A percentile compares a stretch with the other conserved stretches of the same genome.
These are phyloP conservation scores for Phytophthora nicotianae DNA, from an alignment of 352 stramenopile genomes.

Conservation along the genomic window DNA sequence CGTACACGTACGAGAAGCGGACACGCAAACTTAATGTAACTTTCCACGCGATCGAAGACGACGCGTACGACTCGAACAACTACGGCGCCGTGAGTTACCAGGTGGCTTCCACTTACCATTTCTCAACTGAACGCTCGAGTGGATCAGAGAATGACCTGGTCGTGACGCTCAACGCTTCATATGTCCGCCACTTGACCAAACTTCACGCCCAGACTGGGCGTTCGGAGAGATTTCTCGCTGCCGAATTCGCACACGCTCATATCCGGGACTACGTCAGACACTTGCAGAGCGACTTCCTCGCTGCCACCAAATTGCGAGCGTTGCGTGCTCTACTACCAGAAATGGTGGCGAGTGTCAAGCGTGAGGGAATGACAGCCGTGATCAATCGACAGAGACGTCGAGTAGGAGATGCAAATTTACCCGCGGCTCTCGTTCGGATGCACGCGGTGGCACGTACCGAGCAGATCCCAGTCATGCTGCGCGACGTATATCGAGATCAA, in stretches of 20 bases:
- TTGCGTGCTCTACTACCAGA: constrained; percentile 51
- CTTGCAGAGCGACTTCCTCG: constrained; percentile 56
- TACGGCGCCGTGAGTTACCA: constrained; percentile 61
- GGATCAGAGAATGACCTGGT: constrained; percentile 58
- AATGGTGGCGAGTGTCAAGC: constrained; percentile 35
- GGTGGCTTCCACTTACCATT: constrained; percentile 48
- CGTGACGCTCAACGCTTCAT: constrained; percentile 65
- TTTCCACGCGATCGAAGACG: constrained; percentile 35
- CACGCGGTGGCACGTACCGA: constrained; percentile 55
- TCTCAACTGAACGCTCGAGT: constrained; percentile 61
- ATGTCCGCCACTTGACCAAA: constrained; percentile 59
- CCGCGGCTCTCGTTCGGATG: constrained; percentile 52
- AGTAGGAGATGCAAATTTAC: constrained; percentile 52
- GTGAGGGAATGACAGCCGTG: constrained; percentile 45
- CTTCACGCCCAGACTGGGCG: constrained; percentile 39
- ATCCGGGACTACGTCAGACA: constrained; percentile 47
- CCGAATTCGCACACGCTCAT: constrained; percentile 64
- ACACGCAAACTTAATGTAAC: constrained; percentile 62
- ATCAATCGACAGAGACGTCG: constrained; percentile 49
- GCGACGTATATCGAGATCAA: constrained; percentile 67
- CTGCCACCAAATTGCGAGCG: constrained; percentile 59
- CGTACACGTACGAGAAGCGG: constrained; percentile 72
- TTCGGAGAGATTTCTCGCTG: constrained; percentile 63
- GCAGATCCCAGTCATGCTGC: constrained; percentile 63
- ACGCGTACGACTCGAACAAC: constrained; percentile 8